These are phyloP conservation scores for Rosellinia necatrix DNA, from an alignment of 2,329 filamentous ascomycete genomes.

Conservation along the genomic window DNA sequence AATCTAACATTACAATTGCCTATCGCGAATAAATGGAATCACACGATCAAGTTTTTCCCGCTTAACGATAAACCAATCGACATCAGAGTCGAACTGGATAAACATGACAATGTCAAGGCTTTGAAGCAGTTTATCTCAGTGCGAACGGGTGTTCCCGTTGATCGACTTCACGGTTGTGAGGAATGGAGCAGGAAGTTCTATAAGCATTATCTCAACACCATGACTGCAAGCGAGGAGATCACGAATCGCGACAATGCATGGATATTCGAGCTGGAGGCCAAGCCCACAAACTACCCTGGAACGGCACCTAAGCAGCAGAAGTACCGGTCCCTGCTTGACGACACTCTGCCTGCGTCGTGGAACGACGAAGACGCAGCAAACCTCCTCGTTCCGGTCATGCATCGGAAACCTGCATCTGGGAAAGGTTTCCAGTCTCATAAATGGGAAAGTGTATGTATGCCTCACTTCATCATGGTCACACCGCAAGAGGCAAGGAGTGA, in stretches of 20 bases:
- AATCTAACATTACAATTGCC: slow-evolving; percentile 90
- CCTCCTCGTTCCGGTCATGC: slow-evolving; percentile 73
- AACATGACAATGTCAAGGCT: slow-evolving; percentile 69
- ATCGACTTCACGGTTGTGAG: slow-evolving; percentile 78
- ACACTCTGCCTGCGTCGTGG: slow-evolving; percentile 48
- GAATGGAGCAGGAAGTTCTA: slow-evolving; percentile 85
- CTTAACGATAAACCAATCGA: slow-evolving; percentile 71
- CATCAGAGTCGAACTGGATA: slow-evolving; percentile 80
- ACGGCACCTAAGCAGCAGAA: slow-evolving; percentile 53
- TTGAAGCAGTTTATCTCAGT: slow-evolving; percentile 74
- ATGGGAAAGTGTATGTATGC: slow-evolving; percentile 41
- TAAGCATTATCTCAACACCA: slow-evolving; percentile 76
- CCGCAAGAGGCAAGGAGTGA: slow-evolving; percentile 71
- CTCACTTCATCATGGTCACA: slow-evolving; percentile 76
- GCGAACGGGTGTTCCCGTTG: slow-evolving; percentile 65
- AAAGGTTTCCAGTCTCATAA: slow-evolving; percentile 43
- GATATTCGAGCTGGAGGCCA: slow-evolving; percentile 75
- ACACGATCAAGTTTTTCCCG: slow-evolving; percentile 77
- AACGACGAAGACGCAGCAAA: slow-evolving; percentile 66
- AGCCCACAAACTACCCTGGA: slow-evolving; percentile 75
- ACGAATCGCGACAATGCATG: slow-evolving; percentile 67
- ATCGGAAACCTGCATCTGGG: slow-evolving; percentile 53
- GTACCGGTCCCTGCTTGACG: slow-evolving; percentile 54
- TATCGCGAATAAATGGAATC: slow-evolving; percentile 80
- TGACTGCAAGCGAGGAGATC: slow-evolving; percentile 74